A percentile compares a stretch with the other conserved stretches of the same genome.
phyloP scores from a whole-genome alignment of 202 grass and related monocot genomes.

The Setaria viridis region DNA sequence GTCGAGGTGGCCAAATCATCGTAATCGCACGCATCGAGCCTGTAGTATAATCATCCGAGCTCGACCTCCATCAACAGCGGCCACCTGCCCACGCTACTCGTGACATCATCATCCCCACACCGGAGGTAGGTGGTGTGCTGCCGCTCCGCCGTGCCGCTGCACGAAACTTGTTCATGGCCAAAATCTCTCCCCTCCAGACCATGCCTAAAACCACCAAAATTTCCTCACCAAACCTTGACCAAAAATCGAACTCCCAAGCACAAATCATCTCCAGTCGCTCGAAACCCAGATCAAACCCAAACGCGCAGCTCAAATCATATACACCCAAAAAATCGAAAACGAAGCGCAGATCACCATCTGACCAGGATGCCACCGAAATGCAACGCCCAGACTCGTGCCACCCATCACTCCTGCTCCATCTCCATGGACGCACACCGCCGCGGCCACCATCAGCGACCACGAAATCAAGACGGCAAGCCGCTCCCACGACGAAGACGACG shows the following conservation, averaged over 20 bases:
- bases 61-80: constrained; percentile 19
- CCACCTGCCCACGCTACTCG: constrained; percentile 11
- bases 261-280: not conserved
- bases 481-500: constrained; percentile 48
- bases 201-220: not conserved
- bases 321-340: not conserved
- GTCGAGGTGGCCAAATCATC: constrained; percentile 11
- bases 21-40: not conserved
- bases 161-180: constrained; percentile 51
- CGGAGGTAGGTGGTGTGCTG: not conserved
- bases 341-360: not conserved
- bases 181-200: not conserved
- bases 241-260: not conserved
- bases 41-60: not conserved
- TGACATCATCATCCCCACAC: constrained; percentile 36
- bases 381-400: constrained; percentile 43
- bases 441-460: constrained; percentile 14
- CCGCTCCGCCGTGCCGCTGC: constrained; percentile 24
- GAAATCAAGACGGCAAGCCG: constrained; percentile 39
- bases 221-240: not conserved
- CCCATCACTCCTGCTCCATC: constrained; percentile 26
- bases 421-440: constrained; percentile 45
- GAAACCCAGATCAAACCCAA: not conserved
- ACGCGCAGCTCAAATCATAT: not conserved
- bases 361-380: constrained; percentile 43